Percentiles rank a stretch among this genome's conserved stretches.
These are phyloP conservation scores for Nasturtium officinale DNA, from an alignment of 345 rosid species.

Conservation along the genomic window DNA sequence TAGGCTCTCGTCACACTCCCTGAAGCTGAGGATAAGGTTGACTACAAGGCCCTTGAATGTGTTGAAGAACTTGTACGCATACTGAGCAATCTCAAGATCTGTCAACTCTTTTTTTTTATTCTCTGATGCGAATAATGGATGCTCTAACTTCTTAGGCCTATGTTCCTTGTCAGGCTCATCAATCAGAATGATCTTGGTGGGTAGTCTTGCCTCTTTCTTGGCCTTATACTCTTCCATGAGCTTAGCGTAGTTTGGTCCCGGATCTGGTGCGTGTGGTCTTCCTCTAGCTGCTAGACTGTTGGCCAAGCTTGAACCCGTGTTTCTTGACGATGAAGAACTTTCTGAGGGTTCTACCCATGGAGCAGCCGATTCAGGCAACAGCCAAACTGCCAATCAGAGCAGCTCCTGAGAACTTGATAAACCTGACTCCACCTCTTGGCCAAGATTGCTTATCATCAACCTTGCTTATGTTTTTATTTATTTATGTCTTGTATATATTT, in stretches of 20 bases:
- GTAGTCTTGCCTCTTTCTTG: slow-evolving; percentile 50
- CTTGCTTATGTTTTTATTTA: neutral
- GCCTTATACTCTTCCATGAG: slow-evolving; percentile 69
- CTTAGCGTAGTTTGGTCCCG: slow-evolving; percentile 65
- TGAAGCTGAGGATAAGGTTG: slow-evolving; percentile 57
- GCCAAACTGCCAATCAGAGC: neutral
- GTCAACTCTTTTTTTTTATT: neutral
- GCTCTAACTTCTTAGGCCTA: slow-evolving; percentile 25
- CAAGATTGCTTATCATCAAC: neutral
- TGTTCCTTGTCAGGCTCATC: slow-evolving; percentile 52
- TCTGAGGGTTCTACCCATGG: neutral
- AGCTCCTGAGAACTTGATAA: neutral
- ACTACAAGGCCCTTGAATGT: slow-evolving; percentile 60
- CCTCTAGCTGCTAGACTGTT: slow-evolving; percentile 47
- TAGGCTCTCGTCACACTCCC: slow-evolving; percentile 50
- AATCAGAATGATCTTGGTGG: slow-evolving; percentile 44
- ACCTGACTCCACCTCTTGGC: neutral
- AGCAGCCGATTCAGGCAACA: neutral
- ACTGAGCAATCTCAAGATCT: slow-evolving; percentile 33
- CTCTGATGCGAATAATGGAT: neutral
- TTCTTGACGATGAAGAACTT: slow-evolving; percentile 10
- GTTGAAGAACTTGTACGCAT: slow-evolving; percentile 47
- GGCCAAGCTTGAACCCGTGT: slow-evolving; percentile 37
- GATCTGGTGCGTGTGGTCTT: slow-evolving; percentile 60
- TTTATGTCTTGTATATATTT: neutral